These are phyloP conservation scores for Euphorbia tirucalli DNA, from an alignment of 345 rosid genomes.

Conservation along the genomic window DNA sequence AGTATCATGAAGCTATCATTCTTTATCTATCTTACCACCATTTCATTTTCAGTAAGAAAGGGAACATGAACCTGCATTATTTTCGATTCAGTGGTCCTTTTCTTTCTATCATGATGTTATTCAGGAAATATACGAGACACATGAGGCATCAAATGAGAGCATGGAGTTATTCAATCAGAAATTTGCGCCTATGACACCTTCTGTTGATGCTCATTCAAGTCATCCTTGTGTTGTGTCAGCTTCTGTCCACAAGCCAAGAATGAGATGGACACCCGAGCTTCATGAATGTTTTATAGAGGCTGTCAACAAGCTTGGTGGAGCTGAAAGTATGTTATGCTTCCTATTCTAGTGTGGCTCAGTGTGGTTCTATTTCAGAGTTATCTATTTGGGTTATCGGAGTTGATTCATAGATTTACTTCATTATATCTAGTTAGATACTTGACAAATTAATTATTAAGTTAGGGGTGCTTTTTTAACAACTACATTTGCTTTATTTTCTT, in stretches of 20 bases:
- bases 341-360: constrained; percentile 2
- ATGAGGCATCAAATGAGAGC: constrained; percentile 37
- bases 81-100: constrained; percentile 21
- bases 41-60: background rate
- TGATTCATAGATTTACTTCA: background rate
- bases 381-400: background rate
- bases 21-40: background rate
- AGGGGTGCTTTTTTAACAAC: background rate
- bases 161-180: constrained; percentile 31
- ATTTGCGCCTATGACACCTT: constrained; percentile 28
- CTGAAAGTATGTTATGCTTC: constrained; percentile 67
- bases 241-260: constrained; percentile 64
- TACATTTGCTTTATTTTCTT: background rate
- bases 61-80: background rate
- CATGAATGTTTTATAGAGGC: constrained; percentile 71
- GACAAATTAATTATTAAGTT: no score
- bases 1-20: constrained; percentile 20
- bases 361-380: background rate
- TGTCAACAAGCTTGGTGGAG: constrained; percentile 75
- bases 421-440: no score
- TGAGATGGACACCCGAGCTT: constrained; percentile 97
- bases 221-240: constrained; percentile 44
- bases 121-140: constrained; percentile 72
- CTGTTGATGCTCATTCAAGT: constrained; percentile 42
- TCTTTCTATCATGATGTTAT: constrained; percentile 23